These are phyloP conservation scores for Wallacemonas rigidus DNA, from an alignment of 208 protist species.

Conservation along the genomic window DNA sequence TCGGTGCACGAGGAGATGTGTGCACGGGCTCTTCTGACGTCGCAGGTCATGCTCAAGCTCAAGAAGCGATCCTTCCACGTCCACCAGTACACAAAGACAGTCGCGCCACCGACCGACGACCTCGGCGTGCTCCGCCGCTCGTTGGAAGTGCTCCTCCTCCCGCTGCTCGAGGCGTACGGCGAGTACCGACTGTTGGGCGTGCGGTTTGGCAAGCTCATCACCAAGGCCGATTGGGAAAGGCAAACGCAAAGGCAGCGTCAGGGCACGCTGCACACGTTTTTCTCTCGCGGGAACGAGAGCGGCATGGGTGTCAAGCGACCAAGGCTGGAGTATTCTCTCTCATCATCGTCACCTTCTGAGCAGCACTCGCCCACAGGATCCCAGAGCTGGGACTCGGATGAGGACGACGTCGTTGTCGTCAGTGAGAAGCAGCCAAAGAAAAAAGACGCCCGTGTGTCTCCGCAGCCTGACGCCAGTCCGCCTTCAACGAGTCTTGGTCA, in stretches of 20 bases:
- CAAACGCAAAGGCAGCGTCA: conserved; percentile 12
- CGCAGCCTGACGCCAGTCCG: background rate
- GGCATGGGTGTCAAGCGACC: background rate
- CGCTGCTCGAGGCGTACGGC: conserved; percentile 43
- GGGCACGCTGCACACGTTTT: conserved; percentile 26
- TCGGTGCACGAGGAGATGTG: conserved; percentile 32
- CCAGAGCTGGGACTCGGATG: background rate
- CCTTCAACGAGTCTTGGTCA: background rate
- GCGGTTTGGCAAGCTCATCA: conserved; percentile 58
- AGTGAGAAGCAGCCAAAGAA: background rate
- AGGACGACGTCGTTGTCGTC: conserved; percentile 1
- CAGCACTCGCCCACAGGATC: background rate
- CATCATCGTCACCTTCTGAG: background rate
- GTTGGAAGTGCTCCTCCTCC: conserved; percentile 64
- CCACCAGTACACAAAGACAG: conserved; percentile 61
- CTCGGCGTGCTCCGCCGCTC: conserved; percentile 47
- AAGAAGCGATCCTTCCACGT: conserved; percentile 71
- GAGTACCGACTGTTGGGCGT: conserved; percentile 78
- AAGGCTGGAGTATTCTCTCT: background rate
- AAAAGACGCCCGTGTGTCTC: background rate
- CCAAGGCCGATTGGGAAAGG: conserved; percentile 21
- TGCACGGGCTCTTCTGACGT: conserved; percentile 39
- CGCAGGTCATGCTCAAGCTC: conserved; percentile 76
- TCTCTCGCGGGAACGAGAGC: conserved; percentile 4
- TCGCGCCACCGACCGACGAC: conserved; percentile 47